Evolutionary conservation across 2,329 filamentous ascomycete genomes (phyloP).

Genomic region (Aspergillus pseudotamarii): DNA sequence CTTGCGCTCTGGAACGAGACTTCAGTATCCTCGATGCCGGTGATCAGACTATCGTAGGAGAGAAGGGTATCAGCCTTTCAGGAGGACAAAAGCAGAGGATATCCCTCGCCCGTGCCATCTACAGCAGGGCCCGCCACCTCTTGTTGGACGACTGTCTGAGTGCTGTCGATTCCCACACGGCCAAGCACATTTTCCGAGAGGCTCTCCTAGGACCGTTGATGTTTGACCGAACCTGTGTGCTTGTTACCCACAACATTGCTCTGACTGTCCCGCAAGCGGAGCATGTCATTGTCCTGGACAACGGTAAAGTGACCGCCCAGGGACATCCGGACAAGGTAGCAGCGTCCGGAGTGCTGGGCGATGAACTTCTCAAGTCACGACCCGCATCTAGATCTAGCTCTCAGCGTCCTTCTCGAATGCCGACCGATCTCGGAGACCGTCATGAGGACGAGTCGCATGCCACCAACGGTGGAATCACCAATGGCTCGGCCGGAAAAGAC

Average conservation of each 20-base stretch:
- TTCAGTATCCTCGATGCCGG: constrained; percentile 89
- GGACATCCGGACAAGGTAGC: constrained; percentile 80
- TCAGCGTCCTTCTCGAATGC: constrained; percentile 73
- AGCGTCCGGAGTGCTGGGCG: constrained; percentile 82
- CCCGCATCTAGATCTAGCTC: constrained; percentile 72
- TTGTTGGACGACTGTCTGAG: constrained; percentile 94
- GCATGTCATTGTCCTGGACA: constrained; percentile 82
- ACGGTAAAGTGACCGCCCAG: constrained; percentile 76
- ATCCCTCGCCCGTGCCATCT: constrained; percentile 93
- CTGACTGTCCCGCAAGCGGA: constrained; percentile 80
- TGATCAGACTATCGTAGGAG: constrained; percentile 90
- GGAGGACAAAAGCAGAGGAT: constrained; percentile 98
- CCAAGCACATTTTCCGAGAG: constrained; percentile 96
- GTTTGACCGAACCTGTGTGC: constrained; percentile 83
- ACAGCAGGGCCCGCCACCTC: constrained; percentile 88
- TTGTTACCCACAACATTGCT: constrained; percentile 94
- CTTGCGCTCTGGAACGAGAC: constrained; percentile 88
- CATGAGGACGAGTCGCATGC: constrained; percentile 57
- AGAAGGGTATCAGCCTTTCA: constrained; percentile 95
- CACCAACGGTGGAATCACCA: constrained; percentile 47
- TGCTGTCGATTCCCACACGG: constrained; percentile 95
- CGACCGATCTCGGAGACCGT: constrained; percentile 72
- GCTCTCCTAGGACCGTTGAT: constrained; percentile 89
- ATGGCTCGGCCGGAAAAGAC: constrained; percentile 37
- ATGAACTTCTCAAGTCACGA: constrained; percentile 77